A percentile compares a stretch with the other conserved stretches of the same genome.
Conservation (phyloP, 75 land plant genomes). For the Sequoiadendron giganteum region DNA sequence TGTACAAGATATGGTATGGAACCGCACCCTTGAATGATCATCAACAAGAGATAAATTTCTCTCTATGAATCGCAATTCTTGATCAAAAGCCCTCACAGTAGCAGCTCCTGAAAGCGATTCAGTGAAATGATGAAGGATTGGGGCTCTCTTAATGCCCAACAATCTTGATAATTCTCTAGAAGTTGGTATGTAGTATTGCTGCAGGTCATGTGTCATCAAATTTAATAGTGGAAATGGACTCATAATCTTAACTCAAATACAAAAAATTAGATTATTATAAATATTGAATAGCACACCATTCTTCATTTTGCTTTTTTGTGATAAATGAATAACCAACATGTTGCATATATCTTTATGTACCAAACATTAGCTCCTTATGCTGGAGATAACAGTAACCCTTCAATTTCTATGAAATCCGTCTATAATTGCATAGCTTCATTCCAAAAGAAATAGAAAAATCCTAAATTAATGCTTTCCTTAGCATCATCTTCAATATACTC, state of each 20-base stretch:
- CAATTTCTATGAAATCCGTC: not conserved
- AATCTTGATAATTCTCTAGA: slow-evolving; percentile 85
- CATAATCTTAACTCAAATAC: not conserved
- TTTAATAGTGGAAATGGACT: not conserved
- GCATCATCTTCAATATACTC: not conserved
- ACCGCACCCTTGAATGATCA: slow-evolving; percentile 72
- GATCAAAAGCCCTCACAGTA: slow-evolving; percentile 79
- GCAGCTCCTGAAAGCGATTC: slow-evolving; percentile 81
- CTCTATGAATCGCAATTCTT: slow-evolving; percentile 53
- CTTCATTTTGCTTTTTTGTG: not conserved
- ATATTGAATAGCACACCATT: not conserved
- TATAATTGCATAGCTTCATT: not conserved
- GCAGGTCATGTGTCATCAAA: slow-evolving; percentile 20
- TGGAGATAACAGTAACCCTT: not conserved
- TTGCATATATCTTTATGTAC: not conserved
- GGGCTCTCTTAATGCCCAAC: slow-evolving; percentile 64
- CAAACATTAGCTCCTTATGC: not conserved
- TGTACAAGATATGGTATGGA: slow-evolving; percentile 74
- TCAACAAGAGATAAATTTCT: slow-evolving; percentile 55
- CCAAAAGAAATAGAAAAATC: not conserved
- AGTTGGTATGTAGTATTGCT: slow-evolving; percentile 88
- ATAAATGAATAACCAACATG: not conserved
- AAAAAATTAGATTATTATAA: not conserved
- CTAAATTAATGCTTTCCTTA: not conserved
- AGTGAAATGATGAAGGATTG: slow-evolving; percentile 88